Base-by-base conservation (phyloP, 305 asterid species). In the Petunia hybrid region DNA sequence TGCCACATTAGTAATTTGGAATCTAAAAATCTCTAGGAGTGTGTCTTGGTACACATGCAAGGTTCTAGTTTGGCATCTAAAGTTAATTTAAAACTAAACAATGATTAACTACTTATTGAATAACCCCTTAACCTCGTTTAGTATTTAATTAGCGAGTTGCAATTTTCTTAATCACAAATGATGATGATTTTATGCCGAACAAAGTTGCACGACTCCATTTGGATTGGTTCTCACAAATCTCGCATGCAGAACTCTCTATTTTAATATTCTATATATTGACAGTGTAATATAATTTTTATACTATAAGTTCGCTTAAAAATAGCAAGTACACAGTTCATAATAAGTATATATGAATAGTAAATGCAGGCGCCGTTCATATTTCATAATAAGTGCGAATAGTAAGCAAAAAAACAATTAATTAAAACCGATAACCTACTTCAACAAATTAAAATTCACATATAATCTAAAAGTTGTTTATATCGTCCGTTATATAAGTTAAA, bases 151-250 rank as follows among this genome's bases (percentile, higher is more conserved):
- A 51, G 43, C 83, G 82, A 86, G 83, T 84, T 82, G 85, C 82
- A 75, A 41, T 77, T 9, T 41, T 69, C 56, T 79, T 56, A 46
- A 45, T 73, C 61, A 63, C 79, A 82, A 84, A 51, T 84, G 61
- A 10, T 84, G 85, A 55, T 73, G 80, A 39, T 73, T 59, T 46
- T 68, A 73, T 22, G 62, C 82, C 84, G 79, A 87, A 83, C 84
- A 71, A 48, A 10, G 61, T 12, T 31, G n/a, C 35, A 13, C 7
- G 46, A 79, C 80, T 77, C 81, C 65, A 55, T 46, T 60, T 3
- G 38, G 80, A 83, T 85, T 83, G 88, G 88, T 81, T 62, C 79
- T 60, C 64, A 56, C 83, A 80, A 82, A 85, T 85, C 88, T 80
- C 67, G 68, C 16, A 41, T 10, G 57, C 56, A 40, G 53, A 22